phyloP scores from a whole-genome alignment of 164 flowering plant species.

The Saururus chinensis region DNA sequence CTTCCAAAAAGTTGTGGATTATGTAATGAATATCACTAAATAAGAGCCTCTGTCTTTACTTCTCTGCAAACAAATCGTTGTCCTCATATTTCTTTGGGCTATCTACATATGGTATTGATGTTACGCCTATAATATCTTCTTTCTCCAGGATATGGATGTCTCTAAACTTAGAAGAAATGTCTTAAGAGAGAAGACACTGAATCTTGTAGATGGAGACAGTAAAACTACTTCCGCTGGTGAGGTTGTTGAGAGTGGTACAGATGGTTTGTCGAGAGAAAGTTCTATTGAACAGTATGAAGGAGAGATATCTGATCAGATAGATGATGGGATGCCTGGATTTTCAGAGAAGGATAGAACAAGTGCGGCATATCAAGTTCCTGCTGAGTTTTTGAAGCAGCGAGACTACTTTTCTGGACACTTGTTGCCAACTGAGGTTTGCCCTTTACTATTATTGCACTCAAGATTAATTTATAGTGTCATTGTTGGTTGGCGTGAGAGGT shows the following conservation, averaged over 20 bases:
- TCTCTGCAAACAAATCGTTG: not conserved
- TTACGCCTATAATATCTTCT: too few species aligned
- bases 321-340: conserved; percentile 11
- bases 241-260: conserved; percentile 19
- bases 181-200: conserved; percentile 21
- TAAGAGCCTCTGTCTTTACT: too few species aligned
- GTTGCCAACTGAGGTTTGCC: conserved; percentile 63
- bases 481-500: too few species aligned
- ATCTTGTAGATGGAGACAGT: conserved; percentile 18
- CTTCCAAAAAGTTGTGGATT: too few species aligned
- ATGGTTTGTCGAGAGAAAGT: conserved; percentile 9
- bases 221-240: conserved; percentile 8
- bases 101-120: too few species aligned
- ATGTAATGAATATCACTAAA: too few species aligned
- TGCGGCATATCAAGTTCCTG: conserved; percentile 5
- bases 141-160: conserved; percentile 22
- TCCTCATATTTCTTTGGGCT: not conserved
- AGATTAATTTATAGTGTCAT: not conserved
- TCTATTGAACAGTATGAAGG: conserved; percentile 14
- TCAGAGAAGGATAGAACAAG: conserved; percentile 7
- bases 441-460: not conserved
- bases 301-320: conserved; percentile 12
- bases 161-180: conserved; percentile 29
- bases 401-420: conserved; percentile 27
- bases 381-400: conserved; percentile 28